Evolutionary conservation across 306 rosid species (phyloP).

Genomic region (Gillenia trifoliata): DNA sequence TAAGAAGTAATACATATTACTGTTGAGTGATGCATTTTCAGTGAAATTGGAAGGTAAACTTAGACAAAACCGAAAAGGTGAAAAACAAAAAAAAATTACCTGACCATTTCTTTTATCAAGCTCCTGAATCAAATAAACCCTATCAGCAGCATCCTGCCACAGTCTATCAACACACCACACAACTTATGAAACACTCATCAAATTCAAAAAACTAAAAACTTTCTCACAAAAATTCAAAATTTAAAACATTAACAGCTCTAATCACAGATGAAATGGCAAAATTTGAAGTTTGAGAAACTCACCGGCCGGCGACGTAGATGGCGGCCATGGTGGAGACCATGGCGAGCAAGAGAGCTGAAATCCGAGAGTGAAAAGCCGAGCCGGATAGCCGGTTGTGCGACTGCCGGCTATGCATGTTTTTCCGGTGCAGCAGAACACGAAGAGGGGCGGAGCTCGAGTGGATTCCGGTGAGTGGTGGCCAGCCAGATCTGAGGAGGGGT

Average conservation of each 20-base stretch:
- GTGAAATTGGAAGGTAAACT: neutral
- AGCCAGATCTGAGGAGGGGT: neutral
- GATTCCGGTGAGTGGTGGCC: neutral
- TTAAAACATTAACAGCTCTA: neutral
- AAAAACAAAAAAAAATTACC: constrained; percentile 44
- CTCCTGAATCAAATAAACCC: constrained; percentile 48
- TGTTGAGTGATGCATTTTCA: neutral
- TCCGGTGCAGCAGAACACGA: too few species aligned
- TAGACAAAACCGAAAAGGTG: neutral
- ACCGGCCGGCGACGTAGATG: constrained; percentile 72
- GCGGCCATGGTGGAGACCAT: constrained; percentile 66
- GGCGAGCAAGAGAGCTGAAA: constrained; percentile 42
- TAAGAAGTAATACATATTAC: neutral
- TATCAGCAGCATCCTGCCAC: constrained; percentile 64
- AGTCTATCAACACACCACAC: constrained; percentile 28
- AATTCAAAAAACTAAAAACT: neutral
- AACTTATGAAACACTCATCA: neutral
- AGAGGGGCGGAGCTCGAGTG: neutral
- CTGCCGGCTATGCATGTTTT: constrained; percentile 56
- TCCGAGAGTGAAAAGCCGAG: constrained; percentile 44
- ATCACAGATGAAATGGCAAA: neutral
- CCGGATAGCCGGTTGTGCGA: constrained; percentile 52
- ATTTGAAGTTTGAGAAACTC: neutral
- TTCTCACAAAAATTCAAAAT: neutral
- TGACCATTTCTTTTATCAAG: constrained; percentile 40